These are phyloP conservation scores for Cyberlindnera nakhonratchasimensis DNA, from an alignment of 805 yeast genomes.

Conservation along the genomic window DNA sequence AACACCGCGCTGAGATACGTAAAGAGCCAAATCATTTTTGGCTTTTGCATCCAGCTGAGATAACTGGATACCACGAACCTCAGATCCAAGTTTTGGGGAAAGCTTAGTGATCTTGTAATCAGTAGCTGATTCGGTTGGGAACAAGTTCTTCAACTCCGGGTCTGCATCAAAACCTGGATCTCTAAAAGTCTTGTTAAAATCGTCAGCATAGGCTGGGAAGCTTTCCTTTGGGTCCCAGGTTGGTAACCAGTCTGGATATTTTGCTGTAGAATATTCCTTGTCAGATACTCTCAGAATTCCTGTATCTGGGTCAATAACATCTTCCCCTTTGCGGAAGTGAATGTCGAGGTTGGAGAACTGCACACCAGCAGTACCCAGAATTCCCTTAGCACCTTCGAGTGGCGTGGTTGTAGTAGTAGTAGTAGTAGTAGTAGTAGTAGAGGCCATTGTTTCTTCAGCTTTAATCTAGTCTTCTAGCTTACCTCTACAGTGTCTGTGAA, in stretches of 20 bases:
- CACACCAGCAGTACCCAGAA: not conserved
- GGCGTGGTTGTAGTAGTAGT: conserved; percentile 1
- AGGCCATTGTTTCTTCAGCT: not conserved
- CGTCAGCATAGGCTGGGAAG: conserved; percentile 45
- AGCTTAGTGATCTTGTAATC: conserved; percentile 36
- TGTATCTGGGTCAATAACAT: conserved; percentile 40
- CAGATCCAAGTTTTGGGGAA: conserved; percentile 71
- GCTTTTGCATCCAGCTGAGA: conserved; percentile 50
- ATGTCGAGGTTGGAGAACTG: conserved; percentile 29
- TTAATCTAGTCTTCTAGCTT: too few relatives aligned
- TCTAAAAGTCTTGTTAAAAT: conserved; percentile 42
- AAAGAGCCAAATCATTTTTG: conserved; percentile 66
- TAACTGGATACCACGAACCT: conserved; percentile 55
- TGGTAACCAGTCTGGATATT: conserved; percentile 59
- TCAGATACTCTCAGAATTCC: conserved; percentile 47
- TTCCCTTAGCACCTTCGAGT: not conserved
- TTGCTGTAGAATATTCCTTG: conserved; percentile 33
- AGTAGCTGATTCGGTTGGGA: conserved; percentile 29
- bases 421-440: not conserved
- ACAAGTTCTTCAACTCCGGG: conserved; percentile 48
- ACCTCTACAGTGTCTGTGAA: too few relatives aligned
- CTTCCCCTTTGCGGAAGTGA: conserved; percentile 51
- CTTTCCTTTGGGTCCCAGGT: conserved; percentile 63
- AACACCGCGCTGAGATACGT: conserved; percentile 67
- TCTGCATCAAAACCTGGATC: conserved; percentile 74